A percentile compares a stretch with the other conserved stretches of the same genome.
These are phyloP conservation scores for Cryphonectria nitschkei DNA, from an alignment of 2,329 filamentous ascomycete genomes.

Conservation along the genomic window DNA sequence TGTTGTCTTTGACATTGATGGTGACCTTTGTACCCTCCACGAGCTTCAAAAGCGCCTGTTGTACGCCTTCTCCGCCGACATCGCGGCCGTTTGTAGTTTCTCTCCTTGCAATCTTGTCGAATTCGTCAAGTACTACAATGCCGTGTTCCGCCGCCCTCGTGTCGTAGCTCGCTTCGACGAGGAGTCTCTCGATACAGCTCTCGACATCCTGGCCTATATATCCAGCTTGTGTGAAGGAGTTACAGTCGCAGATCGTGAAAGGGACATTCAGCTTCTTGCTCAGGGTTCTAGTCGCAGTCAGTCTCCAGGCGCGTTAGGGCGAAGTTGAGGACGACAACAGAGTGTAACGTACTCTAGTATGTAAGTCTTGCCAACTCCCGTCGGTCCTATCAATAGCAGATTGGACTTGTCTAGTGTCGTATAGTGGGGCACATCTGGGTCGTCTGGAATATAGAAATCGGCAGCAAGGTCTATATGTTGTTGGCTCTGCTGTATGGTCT, in stretches of 20 bases:
- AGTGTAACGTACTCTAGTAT: conserved; percentile 68
- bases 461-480: conserved; percentile 36
- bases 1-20: conserved; percentile 82
- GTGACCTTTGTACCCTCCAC: conserved; percentile 95
- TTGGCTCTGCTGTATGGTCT: conserved; percentile 49
- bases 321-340: neutral
- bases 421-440: conserved; percentile 46
- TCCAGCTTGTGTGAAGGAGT: conserved; percentile 91
- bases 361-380: conserved; percentile 94
- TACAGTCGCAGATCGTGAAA: conserved; percentile 94
- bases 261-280: conserved; percentile 93
- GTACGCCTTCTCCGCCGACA: conserved; percentile 93
- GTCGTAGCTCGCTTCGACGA: conserved; percentile 90
- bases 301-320: neutral
- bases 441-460: conserved; percentile 55
- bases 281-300: conserved; percentile 65
- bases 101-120: conserved; percentile 93
- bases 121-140: conserved; percentile 94
- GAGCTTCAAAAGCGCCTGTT: conserved; percentile 93
- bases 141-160: conserved; percentile 83
- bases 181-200: conserved; percentile 84
- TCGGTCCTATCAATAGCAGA: conserved; percentile 85
- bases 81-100: conserved; percentile 90
- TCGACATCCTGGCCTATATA: conserved; percentile 99
- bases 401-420: conserved; percentile 96